These are phyloP conservation scores for Manihot esculenta DNA, from an alignment of 441 rosid species.

Conservation along the genomic window DNA sequence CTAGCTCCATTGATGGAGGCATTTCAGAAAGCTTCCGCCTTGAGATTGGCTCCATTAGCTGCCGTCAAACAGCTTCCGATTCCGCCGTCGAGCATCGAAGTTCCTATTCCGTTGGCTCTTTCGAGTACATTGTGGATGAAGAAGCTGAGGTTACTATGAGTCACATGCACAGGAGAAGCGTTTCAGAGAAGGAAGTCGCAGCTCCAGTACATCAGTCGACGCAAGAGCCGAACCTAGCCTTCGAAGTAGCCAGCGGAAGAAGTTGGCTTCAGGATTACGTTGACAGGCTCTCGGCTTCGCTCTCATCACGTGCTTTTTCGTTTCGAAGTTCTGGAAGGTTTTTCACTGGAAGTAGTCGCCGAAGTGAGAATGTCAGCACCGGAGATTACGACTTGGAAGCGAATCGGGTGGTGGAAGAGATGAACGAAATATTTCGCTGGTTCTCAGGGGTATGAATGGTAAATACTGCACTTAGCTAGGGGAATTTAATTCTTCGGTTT, in stretches of 20 bases:
- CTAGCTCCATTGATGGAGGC: slow-evolving; percentile 16
- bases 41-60: slow-evolving; percentile 88
- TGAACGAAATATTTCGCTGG: slow-evolving; percentile 89
- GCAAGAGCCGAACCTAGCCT: slow-evolving; percentile 44
- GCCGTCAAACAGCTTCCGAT: slow-evolving; percentile 37
- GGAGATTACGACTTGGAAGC: slow-evolving; percentile 68
- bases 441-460: slow-evolving; percentile 66
- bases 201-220: slow-evolving; percentile 13
- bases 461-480: background rate
- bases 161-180: slow-evolving; percentile 40
- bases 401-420: slow-evolving; percentile 70
- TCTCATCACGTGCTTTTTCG: slow-evolving; percentile 73
- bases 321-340: slow-evolving; percentile 82
- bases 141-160: slow-evolving; percentile 56
- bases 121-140: slow-evolving; percentile 74
- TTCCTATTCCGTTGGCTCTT: slow-evolving; percentile 82
- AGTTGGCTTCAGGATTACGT: slow-evolving; percentile 84
- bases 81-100: slow-evolving; percentile 32
- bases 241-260: slow-evolving; percentile 53
- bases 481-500: background rate
- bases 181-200: slow-evolving; percentile 49
- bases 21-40: slow-evolving; percentile 63
- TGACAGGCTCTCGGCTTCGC: slow-evolving; percentile 63
- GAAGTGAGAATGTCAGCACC: slow-evolving; percentile 44
- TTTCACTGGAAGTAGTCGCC: slow-evolving; percentile 74